A percentile compares a stretch with the other conserved stretches of the same genome.
Evolutionary conservation across 441 rosid genomes (phyloP).

Genomic region (Populus trichocarpa): DNA sequence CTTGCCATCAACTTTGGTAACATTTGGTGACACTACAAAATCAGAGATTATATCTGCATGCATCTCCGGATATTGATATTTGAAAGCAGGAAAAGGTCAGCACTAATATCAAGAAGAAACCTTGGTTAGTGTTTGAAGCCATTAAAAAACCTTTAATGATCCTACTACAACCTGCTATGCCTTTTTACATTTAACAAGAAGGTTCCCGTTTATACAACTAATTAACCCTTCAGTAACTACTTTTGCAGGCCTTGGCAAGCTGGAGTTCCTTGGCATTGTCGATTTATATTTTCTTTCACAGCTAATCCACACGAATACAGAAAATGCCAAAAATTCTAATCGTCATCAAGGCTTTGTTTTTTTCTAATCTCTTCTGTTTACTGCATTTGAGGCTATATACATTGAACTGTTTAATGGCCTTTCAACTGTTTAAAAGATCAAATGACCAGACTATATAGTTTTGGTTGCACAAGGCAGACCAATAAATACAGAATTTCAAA

Average conservation of each 20-base stretch:
- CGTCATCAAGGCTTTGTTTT: too few species aligned
- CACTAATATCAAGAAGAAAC: constrained; percentile 1
- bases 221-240: too few species aligned
- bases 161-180: too few species aligned
- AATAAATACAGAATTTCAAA: not conserved
- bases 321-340: not conserved
- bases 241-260: not conserved
- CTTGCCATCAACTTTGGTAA: constrained; percentile 8
- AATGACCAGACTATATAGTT: not conserved
- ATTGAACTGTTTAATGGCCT: too few species aligned
- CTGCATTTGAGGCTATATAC: too few species aligned
- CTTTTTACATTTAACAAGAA: not conserved
- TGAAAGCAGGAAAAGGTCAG: constrained; percentile 8
- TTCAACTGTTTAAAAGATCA: not conserved
- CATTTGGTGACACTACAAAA: constrained; percentile 24
- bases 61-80: constrained; percentile 22
- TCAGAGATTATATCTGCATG: constrained; percentile 29
- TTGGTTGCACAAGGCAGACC: not conserved
- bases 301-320: not conserved
- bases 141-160: not conserved
- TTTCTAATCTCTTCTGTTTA: too few species aligned
- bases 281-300: not conserved
- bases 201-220: not conserved
- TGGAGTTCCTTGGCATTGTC: not conserved
- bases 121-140: not conserved